Conservation (phyloP, 371 early-diverging fungal genomes). For the Zopfochytrium polystomum region DNA sequence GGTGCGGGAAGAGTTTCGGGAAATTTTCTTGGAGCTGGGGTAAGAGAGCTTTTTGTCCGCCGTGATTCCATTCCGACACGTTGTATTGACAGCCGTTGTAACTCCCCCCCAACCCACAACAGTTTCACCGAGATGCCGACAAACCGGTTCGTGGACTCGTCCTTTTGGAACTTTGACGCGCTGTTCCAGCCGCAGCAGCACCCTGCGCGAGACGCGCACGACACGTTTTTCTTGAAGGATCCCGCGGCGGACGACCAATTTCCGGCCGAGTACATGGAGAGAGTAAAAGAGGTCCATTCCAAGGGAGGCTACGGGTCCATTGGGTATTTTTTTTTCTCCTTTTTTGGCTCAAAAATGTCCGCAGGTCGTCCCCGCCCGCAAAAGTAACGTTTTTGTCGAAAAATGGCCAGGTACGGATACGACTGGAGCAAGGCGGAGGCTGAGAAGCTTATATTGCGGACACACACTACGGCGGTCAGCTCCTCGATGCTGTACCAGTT, state of each 20-base stretch:
- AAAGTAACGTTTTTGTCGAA: no score
- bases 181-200: slow-evolving; percentile 99
- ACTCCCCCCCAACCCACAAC: not conserved
- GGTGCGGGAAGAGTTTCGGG: slow-evolving; percentile 98
- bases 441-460: slow-evolving; percentile 92
- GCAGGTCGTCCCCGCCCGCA: no score
- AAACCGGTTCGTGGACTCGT: slow-evolving; percentile 96
- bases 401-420: slow-evolving; percentile 65
- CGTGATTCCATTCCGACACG: no score
- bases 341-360: no score
- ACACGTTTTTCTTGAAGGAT: slow-evolving; percentile 97
- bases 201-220: slow-evolving; percentile 98
- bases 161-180: slow-evolving; percentile 99
- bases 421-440: slow-evolving; percentile 96
- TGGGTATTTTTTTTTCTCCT: no score
- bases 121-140: slow-evolving; percentile 99
- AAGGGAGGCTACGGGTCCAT: slow-evolving; percentile 96
- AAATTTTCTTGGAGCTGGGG: slow-evolving; percentile 99
- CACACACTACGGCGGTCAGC: slow-evolving; percentile 98
- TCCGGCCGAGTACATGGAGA: slow-evolving; percentile 85
- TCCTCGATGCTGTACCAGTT: slow-evolving; percentile 92
- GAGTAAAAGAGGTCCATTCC: slow-evolving; percentile 90
- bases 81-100: no score
- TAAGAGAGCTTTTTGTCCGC: slow-evolving; percentile 28
- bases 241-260: slow-evolving; percentile 77